A percentile compares a stretch with the other conserved stretches of the same genome.
phyloP scores from a whole-genome alignment of 75 land plant genomes.

The Pseudotsuga menziesii region DNA sequence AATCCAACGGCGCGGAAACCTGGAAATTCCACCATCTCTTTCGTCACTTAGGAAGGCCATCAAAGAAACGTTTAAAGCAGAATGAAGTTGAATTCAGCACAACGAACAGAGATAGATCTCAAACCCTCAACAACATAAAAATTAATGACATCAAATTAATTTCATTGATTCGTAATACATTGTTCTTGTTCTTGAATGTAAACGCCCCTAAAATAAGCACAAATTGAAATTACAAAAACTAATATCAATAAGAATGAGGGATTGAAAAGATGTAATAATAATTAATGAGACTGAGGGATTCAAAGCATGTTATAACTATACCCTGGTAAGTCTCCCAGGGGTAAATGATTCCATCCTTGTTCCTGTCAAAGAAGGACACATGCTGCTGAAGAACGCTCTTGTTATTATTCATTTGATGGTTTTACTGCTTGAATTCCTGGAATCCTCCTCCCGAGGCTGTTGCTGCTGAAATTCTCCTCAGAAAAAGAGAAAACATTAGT shows the following conservation, averaged over 20 bases:
- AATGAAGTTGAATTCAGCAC: not conserved
- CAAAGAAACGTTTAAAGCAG: no score
- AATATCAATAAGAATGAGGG: no score
- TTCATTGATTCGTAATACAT: no score
- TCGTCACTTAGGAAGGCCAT: no score
- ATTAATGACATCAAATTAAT: no score
- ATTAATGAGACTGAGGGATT: not conserved
- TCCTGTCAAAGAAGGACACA: constrained; percentile 56
- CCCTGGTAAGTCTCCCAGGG: constrained; percentile 75
- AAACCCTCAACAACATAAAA: no score
- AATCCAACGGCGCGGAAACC: constrained; percentile 38
- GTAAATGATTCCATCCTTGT: constrained; percentile 62
- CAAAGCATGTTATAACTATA: not conserved
- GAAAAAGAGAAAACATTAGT: no score
- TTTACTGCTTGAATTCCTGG: no score
- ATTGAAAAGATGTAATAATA: no score
- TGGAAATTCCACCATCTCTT: constrained; percentile 1
- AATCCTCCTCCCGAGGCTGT: no score
- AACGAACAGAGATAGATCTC: not conserved
- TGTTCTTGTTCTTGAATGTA: not conserved
- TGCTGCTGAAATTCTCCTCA: no score
- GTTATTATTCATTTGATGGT: not conserved
- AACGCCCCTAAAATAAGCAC: not conserved
- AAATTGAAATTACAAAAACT: not conserved
- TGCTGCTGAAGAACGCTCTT: constrained; percentile 49